Conservation (phyloP, 345 rosid genomes). For the Leavenworthia alabamica region DNA sequence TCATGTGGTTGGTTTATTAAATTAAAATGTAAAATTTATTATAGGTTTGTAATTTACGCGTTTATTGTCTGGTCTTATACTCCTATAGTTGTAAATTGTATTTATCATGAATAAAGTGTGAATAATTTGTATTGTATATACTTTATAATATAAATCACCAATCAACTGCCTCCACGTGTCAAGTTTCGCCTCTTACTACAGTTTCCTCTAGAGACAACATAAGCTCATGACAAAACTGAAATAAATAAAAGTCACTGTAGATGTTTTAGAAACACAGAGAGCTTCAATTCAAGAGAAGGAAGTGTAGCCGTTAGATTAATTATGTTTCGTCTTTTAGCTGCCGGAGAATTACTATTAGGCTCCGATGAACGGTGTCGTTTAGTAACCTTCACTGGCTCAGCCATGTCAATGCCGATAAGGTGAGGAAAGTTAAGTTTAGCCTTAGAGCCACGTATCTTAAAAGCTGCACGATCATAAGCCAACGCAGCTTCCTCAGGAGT, state of each 20-base stretch:
- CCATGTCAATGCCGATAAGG: constrained; percentile 13
- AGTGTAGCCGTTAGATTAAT: constrained; percentile 20
- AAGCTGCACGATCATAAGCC: constrained; percentile 30
- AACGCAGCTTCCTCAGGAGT: constrained; percentile 34
- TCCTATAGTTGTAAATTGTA: background rate
- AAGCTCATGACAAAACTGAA: too few relatives aligned
- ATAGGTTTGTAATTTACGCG: background rate
- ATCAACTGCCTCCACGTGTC: background rate
- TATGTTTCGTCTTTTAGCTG: constrained; percentile 14
- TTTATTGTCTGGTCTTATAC: background rate
- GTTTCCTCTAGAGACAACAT: too few relatives aligned
- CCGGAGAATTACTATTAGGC: background rate
- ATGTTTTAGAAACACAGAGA: constrained; percentile 5
- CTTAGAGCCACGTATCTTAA: constrained; percentile 30
- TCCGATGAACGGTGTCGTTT: constrained; percentile 27
- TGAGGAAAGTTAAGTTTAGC: constrained; percentile 38
- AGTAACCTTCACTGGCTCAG: constrained; percentile 15
- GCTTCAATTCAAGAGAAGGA: constrained; percentile 13
- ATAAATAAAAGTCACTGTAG: background rate
- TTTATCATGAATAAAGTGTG: constrained; percentile 4
- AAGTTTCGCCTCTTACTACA: too few relatives aligned
- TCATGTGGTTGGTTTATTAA: background rate
- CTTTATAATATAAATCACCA: background rate
- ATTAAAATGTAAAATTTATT: background rate
- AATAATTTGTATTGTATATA: background rate